Evolutionary conservation across 192 early-diverging fungal genomes (phyloP), one percentile per base, ranked within the genome.

Genomic region (Linnemannia schmuckeri): DNA sequence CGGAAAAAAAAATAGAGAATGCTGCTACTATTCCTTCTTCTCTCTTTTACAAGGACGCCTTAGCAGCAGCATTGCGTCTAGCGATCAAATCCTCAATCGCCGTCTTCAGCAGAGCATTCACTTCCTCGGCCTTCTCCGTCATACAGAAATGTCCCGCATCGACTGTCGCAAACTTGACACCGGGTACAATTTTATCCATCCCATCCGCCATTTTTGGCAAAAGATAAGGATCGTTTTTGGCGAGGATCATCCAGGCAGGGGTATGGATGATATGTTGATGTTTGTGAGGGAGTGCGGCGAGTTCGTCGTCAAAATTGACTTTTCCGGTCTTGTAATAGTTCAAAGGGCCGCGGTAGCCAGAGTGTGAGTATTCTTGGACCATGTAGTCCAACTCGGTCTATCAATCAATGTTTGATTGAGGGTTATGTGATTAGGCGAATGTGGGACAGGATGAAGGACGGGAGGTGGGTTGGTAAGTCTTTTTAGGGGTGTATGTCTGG

Each of bases 311-410:
- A 71, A 77, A 90, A 24, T 90, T 90, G 47, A 90, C 44, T 38
- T 49, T 83, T 18, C 72, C 77, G n/a, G 81, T 85, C 47, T 88
- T 89, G 79, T 90, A 90, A 47, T 80, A 90, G 81, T 90, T 90
- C 30, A 90, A 55, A 1, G 81, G 83, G 6, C 89, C 89, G n/a
- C 83, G 89, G 49, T 85, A 77, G 40, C 82, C 82, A 33, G 54
- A 41, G 37, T 15, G 17, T 35, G 77, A 74, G 63, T 73, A 90
- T 55, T 90, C 82, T 4, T 68, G 30, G 13, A 80, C 15, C 35
- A 81, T 80, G 49, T 88, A 90, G 37, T 88, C 80, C 6, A 85
- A 4, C 40, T 90, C 89, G 10, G 61, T 12, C 61, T 66, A 17
- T 15, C 15, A 20, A 20, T 2, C 4, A 20, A 17, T 15, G 15